These are phyloP conservation scores for Wickerhamomyces sp. DNA, from an alignment of 1,139 yeast genomes.

Conservation along the genomic window DNA sequence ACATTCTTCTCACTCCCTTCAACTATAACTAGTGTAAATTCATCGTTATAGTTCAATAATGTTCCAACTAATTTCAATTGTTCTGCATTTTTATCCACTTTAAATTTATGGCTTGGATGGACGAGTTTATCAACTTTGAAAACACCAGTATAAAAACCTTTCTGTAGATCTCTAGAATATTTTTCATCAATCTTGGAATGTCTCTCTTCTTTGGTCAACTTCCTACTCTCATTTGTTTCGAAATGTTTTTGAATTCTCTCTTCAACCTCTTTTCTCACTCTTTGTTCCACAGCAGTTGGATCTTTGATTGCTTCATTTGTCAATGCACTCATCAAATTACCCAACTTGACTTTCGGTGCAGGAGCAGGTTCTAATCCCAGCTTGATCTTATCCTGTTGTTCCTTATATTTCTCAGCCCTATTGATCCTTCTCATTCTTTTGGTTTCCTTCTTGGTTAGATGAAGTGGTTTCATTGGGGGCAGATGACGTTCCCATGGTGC, in stretches of 20 bases:
- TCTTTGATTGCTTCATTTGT: conserved; percentile 86
- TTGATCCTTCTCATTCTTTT: conserved; percentile 71
- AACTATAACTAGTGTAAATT: conserved; percentile 55
- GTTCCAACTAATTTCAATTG: conserved; percentile 65
- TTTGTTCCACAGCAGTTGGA: conserved; percentile 80
- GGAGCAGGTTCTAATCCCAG: conserved; percentile 87
- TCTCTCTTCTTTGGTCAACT: conserved; percentile 53
- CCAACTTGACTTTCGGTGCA: conserved; percentile 78
- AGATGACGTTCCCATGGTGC: conserved; percentile 51
- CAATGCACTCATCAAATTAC: conserved; percentile 78
- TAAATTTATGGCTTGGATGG: conserved; percentile 66
- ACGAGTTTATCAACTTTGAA: conserved; percentile 49
- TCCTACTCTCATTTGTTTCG: conserved; percentile 55
- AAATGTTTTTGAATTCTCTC: conserved; percentile 60
- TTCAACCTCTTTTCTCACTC: conserved; percentile 65
- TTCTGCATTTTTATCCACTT: conserved; percentile 74
- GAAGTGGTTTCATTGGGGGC: conserved; percentile 42
- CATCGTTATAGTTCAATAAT: conserved; percentile 29
- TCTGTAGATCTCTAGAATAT: conserved; percentile 41
- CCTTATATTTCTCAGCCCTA: conserved; percentile 59
- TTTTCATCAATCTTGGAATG: conserved; percentile 43
- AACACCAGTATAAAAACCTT: conserved; percentile 57
- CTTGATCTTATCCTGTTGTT: conserved; percentile 70
- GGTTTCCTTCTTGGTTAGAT: conserved; percentile 71
- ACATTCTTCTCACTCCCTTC: conserved; percentile 68